Percentiles rank a stretch among this genome's conserved stretches.
Evolutionary conservation across 768 basidiomycete genomes (phyloP).

Genomic region (Lactarius psammicola): DNA sequence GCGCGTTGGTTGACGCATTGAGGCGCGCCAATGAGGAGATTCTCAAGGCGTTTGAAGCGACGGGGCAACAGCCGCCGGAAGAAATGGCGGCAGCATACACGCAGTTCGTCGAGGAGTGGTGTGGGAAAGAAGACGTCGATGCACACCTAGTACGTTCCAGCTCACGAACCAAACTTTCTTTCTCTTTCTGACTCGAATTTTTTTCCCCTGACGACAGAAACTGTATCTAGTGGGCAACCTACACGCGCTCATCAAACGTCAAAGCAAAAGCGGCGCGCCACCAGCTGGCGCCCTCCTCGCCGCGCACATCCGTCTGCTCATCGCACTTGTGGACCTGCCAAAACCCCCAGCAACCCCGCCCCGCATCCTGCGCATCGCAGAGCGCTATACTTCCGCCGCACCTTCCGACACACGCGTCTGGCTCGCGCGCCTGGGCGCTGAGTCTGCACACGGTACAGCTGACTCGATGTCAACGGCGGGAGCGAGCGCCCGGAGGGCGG

Average conservation of each 20-base stretch:
- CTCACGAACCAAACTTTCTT: neutral
- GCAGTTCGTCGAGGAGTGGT: constrained; percentile 50
- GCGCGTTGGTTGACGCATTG: constrained; percentile 55
- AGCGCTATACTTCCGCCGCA: constrained; percentile 45
- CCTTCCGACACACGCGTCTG: constrained; percentile 47
- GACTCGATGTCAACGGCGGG: constrained; percentile 40
- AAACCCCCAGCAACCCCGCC: constrained; percentile 28
- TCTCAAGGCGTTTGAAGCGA: constrained; percentile 36
- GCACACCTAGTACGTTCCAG: constrained; percentile 33
- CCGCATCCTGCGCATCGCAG: constrained; percentile 40
- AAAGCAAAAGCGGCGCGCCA: constrained; percentile 48
- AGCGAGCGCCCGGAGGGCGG: constrained; percentile 46
- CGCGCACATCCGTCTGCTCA: constrained; percentile 40
- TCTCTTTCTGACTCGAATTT: neutral
- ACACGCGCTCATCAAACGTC: constrained; percentile 33
- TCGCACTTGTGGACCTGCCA: constrained; percentile 27
- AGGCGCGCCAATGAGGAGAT: constrained; percentile 49
- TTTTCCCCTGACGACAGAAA: constrained; percentile 41
- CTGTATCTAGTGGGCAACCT: constrained; percentile 52
- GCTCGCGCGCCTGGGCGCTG: constrained; percentile 51
- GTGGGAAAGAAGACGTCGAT: constrained; percentile 36
- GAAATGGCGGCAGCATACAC: constrained; percentile 42
- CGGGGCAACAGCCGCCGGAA: constrained; percentile 25
- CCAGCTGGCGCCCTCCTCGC: constrained; percentile 36
- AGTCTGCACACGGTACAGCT: constrained; percentile 35